Base-by-base conservation (phyloP, 2,329 filamentous ascomycete genomes). In the Arthrocladium fulminans region DNA sequence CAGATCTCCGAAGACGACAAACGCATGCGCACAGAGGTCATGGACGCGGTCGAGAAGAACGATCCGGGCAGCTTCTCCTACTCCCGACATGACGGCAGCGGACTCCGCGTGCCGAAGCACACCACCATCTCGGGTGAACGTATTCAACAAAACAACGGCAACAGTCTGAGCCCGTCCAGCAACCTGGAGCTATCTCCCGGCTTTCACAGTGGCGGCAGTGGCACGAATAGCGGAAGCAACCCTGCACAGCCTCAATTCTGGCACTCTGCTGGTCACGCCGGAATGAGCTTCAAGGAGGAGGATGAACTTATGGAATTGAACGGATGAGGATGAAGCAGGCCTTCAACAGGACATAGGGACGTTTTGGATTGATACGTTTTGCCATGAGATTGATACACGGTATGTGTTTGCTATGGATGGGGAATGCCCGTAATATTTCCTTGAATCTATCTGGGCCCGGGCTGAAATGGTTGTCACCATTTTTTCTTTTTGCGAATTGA, bases 1-100 rank as follows among this genome's bases (percentile, higher is more conserved):
- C 83, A 88, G 60, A 74, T 86, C 56, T 88, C 83, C 1, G 92
- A 98, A 55, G 92, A 97, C 48, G 90, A 97, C 73, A 84, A 83
- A 64, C 85, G 92, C 35, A 97, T 98, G 92, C 86, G 89, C 55
- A 88, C 85, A 1, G 92, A 98, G 66, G 79, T 97, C 41, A 76
- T 88, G 64, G 87, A 94, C 60, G 85, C 90, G 15, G 79, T 96
- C 62, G 75, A 84, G 64, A 89, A 84, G 73, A 92, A 88, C 55
- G 84, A 86, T 38, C 71, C 76, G 6, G 75, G 75, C 27, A 81
- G 76, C n/a, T 89, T 94, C 64, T 78, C 79, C 10, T 98, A 98
- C 70, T 86, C 88, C 20, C 83, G 92, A 51, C 82, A 80, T 13
- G 79, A 84, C 23, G 90, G 90, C 29, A 88, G 82, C 46, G 89